A percentile compares a stretch with the other conserved stretches of the same genome.
Evolutionary conservation across 768 basidiomycete genomes (phyloP).

Genomic region (Xerocomellus amylosporus): DNA sequence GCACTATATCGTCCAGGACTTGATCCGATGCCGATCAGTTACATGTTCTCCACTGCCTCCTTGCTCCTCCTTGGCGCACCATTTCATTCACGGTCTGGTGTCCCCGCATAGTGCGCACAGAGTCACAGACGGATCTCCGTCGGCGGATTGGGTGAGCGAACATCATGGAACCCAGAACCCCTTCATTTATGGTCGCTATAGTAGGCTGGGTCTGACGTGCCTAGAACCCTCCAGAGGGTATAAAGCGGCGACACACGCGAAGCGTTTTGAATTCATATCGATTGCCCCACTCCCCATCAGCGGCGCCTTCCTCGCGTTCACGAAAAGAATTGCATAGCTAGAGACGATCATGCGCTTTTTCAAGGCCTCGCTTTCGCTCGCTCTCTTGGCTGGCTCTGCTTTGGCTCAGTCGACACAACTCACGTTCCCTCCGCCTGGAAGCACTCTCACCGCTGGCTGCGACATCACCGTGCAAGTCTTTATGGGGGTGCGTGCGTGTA

Average conservation of each 20-base stretch:
- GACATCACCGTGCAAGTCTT: conserved; percentile 13
- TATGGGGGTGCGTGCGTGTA: conserved; percentile 14
- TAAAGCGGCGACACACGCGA: conserved; percentile 11
- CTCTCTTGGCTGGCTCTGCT: conserved; percentile 8
- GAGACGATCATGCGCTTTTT: conserved; percentile 17
- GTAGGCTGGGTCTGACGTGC: not conserved
- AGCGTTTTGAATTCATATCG: not conserved
- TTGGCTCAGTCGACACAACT: conserved; percentile 17
- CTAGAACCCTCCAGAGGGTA: conserved; percentile 1
- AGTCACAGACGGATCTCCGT: not conserved
- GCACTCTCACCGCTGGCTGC: conserved; percentile 7
- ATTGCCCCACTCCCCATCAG: not conserved
- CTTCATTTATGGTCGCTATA: not conserved
- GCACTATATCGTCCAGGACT: not conserved
- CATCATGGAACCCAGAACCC: not conserved
- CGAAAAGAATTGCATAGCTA: not conserved
- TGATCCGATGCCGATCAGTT: conserved; percentile 11
- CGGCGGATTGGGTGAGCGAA: not conserved
- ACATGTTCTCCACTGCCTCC: not conserved
- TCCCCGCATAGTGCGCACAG: conserved; percentile 6
- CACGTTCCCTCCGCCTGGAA: conserved; percentile 7
- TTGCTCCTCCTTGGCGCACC: not conserved
- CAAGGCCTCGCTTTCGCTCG: conserved; percentile 13
- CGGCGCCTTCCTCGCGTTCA: not conserved
- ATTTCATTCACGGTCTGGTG: conserved; percentile 1